Evolutionary conservation across 2,329 filamentous ascomycete species (phyloP), one percentile per base, ranked within the genome.

Genomic region (Fusarium sp.): DNA sequence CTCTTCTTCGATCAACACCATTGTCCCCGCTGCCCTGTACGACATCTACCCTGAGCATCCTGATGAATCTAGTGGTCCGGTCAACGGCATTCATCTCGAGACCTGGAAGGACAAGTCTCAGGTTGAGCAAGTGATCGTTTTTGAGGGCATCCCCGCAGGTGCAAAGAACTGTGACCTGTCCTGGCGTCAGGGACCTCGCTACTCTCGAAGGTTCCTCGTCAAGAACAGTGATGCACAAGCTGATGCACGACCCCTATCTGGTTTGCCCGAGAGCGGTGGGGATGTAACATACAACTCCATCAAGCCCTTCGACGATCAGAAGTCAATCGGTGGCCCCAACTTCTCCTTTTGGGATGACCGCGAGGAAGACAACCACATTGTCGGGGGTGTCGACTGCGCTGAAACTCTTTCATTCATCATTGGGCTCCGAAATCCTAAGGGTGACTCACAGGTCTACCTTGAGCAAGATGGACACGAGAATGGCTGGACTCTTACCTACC

Each of bases 191-290:
- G 83, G 80, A 12, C 79, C 78, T 12, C 79, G 73, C 61, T 80
- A 75, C 65, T 78, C 81, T 44, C 83, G 80, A 65, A 78, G 77
- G 53, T 82, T 84, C 65, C 78, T 79, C 64, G 81, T 83, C 64
- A 71, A 76, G 18, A 75, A 75, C 35, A 54, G 36, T 20, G 77
- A 71, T 39, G 80, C 78, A 4, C 62, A 77, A 20, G 39, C 77
- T 2, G 45, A 63, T 4, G 58, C 75, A 25, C 68, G 60, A 29
- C 79, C 73, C 27, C 71, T 81, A 4, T 65, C 74, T 17, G 74
- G 76, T 15, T 71, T 79, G 45, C 77, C 77, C 36, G 53, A 49
- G 14, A 62, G 64, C 0, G 59, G 62, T 4, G 54, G 65, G 9
- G 61, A 62, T 7, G 68, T 80, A 20, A 76, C 72, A 8, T 75